Conservation (phyloP, 768 basidiomycete species). For the Dacryopinax spathularia region DNA sequence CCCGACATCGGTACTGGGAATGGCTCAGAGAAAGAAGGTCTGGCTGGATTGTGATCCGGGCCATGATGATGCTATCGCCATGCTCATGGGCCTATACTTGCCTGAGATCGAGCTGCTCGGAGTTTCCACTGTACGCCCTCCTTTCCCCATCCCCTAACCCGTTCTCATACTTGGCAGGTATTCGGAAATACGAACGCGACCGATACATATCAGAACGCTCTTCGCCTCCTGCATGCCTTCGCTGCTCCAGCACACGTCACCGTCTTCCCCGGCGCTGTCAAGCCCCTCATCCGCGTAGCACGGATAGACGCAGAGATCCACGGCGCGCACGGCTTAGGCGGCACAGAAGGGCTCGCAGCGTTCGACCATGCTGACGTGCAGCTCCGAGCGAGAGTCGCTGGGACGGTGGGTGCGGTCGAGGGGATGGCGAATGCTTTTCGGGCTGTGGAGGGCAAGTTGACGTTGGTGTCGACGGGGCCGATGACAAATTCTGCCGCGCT, state of each 20-base stretch:
- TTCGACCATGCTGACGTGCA: conserved; percentile 36
- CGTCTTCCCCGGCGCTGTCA: conserved; percentile 54
- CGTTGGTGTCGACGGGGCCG: conserved; percentile 63
- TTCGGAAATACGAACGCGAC: conserved; percentile 63
- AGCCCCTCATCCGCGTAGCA: conserved; percentile 44
- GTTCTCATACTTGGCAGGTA: conserved; percentile 33
- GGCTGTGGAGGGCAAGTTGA: conserved; percentile 33
- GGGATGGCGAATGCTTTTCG: conserved; percentile 49
- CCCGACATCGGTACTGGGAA: neutral
- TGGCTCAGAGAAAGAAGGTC: conserved; percentile 16
- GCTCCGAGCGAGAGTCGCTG: conserved; percentile 33
- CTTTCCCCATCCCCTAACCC: neutral
- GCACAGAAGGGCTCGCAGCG: conserved; percentile 60
- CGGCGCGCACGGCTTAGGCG: conserved; percentile 67
- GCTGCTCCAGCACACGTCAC: conserved; percentile 42
- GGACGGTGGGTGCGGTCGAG: conserved; percentile 39
- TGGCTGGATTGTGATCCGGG: conserved; percentile 71
- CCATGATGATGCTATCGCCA: conserved; percentile 79
- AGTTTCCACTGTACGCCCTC: conserved; percentile 53
- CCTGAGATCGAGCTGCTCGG: conserved; percentile 57
- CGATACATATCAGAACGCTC: conserved; percentile 56
- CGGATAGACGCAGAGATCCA: conserved; percentile 39
- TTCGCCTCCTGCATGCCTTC: conserved; percentile 61
- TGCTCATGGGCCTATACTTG: conserved; percentile 58
- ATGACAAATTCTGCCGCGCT: conserved; percentile 64